These are phyloP conservation scores for Aspergillus quadricinctus DNA, from an alignment of 2,329 filamentous ascomycete species.

Conservation along the genomic window DNA sequence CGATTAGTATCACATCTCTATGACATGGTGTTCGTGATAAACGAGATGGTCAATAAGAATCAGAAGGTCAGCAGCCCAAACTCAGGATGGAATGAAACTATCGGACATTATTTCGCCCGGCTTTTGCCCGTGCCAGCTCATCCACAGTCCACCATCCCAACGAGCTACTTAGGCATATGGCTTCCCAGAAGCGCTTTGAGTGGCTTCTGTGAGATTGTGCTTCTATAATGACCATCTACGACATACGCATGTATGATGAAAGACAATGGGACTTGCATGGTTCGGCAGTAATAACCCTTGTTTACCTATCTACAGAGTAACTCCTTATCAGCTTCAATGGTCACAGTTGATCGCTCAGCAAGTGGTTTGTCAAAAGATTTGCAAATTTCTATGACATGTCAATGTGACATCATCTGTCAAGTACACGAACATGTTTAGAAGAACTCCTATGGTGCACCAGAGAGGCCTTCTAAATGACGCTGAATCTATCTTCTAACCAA, in stretches of 20 bases:
- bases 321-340: not conserved
- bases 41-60: not conserved
- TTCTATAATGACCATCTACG: not conserved
- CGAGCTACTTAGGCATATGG: not conserved
- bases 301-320: not conserved
- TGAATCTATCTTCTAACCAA: not conserved
- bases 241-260: not conserved
- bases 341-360: not conserved
- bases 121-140: conserved; percentile 1
- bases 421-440: not conserved
- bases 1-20: not conserved
- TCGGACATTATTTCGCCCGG: conserved; percentile 9
- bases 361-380: not conserved
- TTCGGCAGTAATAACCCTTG: not conserved
- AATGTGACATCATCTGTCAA: not conserved
- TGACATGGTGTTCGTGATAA: not conserved
- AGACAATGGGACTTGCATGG: not conserved
- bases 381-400: not conserved
- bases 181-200: not conserved
- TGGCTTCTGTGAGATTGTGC: not conserved
- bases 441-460: not conserved
- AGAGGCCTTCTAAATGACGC: not conserved
- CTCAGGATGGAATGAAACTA: not conserved
- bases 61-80: not conserved
- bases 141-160: not conserved